phyloP scores from a whole-genome alignment of 805 yeast genomes.

The Schwanniomyces polymorphus region DNA sequence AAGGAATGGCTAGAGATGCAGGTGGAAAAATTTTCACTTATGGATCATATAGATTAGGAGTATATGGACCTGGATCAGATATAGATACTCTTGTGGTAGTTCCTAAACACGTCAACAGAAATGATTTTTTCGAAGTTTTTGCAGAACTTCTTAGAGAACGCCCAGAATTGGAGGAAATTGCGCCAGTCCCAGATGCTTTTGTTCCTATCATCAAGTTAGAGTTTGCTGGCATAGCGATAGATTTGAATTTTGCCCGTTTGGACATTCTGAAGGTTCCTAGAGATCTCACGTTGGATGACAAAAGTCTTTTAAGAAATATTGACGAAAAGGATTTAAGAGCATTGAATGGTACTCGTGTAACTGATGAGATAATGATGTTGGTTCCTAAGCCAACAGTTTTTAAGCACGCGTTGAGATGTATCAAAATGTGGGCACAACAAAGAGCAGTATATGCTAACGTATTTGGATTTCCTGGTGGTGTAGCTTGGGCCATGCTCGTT shows the following conservation, averaged over 20 bases:
- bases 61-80: slow-evolving; percentile 97
- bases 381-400: slow-evolving; percentile 94
- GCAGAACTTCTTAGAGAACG: slow-evolving; percentile 66
- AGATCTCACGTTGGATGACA: slow-evolving; percentile 75
- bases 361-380: slow-evolving; percentile 84
- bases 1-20: slow-evolving; percentile 95
- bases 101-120: slow-evolving; percentile 91
- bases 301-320: slow-evolving; percentile 77
- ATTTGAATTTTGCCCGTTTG: slow-evolving; percentile 80
- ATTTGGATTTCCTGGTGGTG: slow-evolving; percentile 98
- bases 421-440: slow-evolving; percentile 95
- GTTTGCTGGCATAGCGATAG: slow-evolving; percentile 89
- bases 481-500: slow-evolving; percentile 99
- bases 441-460: slow-evolving; percentile 93
- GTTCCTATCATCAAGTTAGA: slow-evolving; percentile 95
- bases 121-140: slow-evolving; percentile 85
- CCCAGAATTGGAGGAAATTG: slow-evolving; percentile 85
- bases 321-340: slow-evolving; percentile 92
- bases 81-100: slow-evolving; percentile 96
- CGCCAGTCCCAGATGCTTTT: slow-evolving; percentile 94
- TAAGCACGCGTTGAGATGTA: slow-evolving; percentile 87
- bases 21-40: slow-evolving; percentile 97
- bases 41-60: slow-evolving; percentile 94
- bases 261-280: slow-evolving; percentile 83
- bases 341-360: slow-evolving; percentile 93